A percentile compares a stretch with the other conserved stretches of the same genome.
phyloP scores from a whole-genome alignment of 2,329 filamentous ascomycete species.

The Fusarium pilosicola region DNA sequence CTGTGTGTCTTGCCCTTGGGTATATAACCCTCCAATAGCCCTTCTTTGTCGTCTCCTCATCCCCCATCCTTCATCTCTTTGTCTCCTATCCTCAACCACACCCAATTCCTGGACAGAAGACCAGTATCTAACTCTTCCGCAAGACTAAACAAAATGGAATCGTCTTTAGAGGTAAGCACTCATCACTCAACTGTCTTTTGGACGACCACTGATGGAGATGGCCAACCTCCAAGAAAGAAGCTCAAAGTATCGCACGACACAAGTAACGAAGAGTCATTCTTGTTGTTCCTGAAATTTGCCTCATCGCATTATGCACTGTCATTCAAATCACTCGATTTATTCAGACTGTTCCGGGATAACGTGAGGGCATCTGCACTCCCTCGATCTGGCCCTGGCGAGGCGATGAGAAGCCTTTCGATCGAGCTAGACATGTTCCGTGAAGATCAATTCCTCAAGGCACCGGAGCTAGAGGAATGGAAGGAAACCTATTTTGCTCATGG shows the following conservation, averaged over 20 bases:
- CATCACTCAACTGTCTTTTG: background rate
- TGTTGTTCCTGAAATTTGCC: background rate
- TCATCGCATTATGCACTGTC: background rate
- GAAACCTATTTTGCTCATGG: fast-evolving
- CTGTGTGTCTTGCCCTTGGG: background rate
- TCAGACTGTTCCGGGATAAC: no score
- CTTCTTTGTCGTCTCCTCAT: background rate
- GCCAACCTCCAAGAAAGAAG: background rate
- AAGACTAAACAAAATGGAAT: background rate
- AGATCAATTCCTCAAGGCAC: background rate
- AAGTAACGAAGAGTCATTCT: background rate
- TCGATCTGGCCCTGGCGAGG: background rate
- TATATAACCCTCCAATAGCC: background rate
- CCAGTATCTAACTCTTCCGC: background rate
- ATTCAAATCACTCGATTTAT: background rate
- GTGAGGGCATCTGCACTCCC: background rate
- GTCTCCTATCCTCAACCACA: background rate
- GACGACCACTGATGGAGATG: background rate
- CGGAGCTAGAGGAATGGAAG: background rate
- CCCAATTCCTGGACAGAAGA: background rate
- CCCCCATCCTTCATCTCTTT: background rate
- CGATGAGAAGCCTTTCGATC: background rate
- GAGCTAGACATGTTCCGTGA: background rate
- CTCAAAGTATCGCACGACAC: background rate
- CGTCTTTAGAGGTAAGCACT: background rate